A percentile compares a stretch with the other conserved stretches of the same genome.
Conservation (phyloP, 1,284 basidiomycete species). For the Schizophyllum amplum region DNA sequence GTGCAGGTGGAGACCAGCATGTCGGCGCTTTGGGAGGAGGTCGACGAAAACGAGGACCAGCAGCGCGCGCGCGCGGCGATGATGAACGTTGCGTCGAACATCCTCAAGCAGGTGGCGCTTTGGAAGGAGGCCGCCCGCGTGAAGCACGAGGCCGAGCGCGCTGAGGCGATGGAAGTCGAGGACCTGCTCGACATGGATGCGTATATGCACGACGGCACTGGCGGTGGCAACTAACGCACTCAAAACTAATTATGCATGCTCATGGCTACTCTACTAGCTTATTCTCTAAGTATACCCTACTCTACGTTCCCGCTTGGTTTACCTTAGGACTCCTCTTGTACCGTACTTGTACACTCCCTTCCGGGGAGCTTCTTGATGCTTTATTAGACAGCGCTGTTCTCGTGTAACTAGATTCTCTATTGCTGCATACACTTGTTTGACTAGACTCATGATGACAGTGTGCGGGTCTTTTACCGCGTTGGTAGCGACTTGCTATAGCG, state of each 20-base stretch:
- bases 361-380: neutral
- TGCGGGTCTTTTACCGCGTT: too few relatives aligned
- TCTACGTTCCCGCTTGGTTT: neutral
- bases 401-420: too few relatives aligned
- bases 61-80: constrained; percentile 31
- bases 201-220: neutral
- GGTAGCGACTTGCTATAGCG: too few relatives aligned
- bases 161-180: neutral
- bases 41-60: constrained; percentile 38
- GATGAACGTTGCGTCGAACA: constrained; percentile 26
- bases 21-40: constrained; percentile 51
- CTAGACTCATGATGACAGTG: too few relatives aligned
- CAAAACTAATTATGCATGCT: neutral
- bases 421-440: too few relatives aligned
- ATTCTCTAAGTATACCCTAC: neutral
- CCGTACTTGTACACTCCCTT: neutral
- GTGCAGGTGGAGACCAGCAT: constrained; percentile 48
- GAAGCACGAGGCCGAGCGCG: neutral
- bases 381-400: too few relatives aligned
- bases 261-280: neutral
- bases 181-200: neutral
- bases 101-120: constrained; percentile 33
- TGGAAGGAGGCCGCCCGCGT: constrained; percentile 32
- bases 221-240: neutral
- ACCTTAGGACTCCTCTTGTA: neutral